Percentiles rank a stretch among this genome's conserved stretches.
Conservation (phyloP, 495 filamentous ascomycete species). For the Immersiella caudata region DNA sequence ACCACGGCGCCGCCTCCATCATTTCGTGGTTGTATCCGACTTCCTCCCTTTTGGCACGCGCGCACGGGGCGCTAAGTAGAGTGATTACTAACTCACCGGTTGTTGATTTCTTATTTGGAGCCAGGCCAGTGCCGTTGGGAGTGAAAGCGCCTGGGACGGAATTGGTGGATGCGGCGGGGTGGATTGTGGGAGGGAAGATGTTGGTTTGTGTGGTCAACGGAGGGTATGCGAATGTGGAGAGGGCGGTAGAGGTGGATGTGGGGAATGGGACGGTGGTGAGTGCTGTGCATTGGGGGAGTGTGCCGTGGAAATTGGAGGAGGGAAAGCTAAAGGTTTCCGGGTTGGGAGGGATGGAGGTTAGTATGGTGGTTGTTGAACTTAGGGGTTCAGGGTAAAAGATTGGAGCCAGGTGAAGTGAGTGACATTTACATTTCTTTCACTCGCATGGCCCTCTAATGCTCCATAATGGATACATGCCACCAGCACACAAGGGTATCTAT, state of each 20-base stretch:
- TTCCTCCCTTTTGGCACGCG: constrained; percentile 42
- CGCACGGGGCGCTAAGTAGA: constrained; percentile 49
- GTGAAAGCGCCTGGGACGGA: constrained; percentile 20
- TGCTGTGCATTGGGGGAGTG: constrained; percentile 29
- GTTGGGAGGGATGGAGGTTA: constrained; percentile 32
- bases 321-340: constrained; percentile 24
- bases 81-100: constrained; percentile 46
- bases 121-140: constrained; percentile 22
- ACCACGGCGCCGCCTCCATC: constrained; percentile 61
- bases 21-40: constrained; percentile 59
- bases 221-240: constrained; percentile 35
- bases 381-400: not conserved
- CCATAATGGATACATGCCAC: not conserved
- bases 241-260: constrained; percentile 30
- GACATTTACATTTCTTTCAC: not conserved
- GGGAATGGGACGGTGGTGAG: constrained; percentile 24
- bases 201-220: constrained; percentile 52
- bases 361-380: constrained; percentile 31
- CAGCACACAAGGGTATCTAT: not conserved
- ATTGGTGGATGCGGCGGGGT: constrained; percentile 49
- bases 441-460: too few relatives aligned
- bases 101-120: constrained; percentile 48
- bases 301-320: constrained; percentile 30
- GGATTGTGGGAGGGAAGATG: constrained; percentile 40
- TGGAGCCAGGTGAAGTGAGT: not conserved